A percentile compares a stretch with the other conserved stretches of the same genome.
These are phyloP conservation scores for Neurospora tetrasperma DNA, from an alignment of 495 filamentous ascomycete genomes.

Conservation along the genomic window DNA sequence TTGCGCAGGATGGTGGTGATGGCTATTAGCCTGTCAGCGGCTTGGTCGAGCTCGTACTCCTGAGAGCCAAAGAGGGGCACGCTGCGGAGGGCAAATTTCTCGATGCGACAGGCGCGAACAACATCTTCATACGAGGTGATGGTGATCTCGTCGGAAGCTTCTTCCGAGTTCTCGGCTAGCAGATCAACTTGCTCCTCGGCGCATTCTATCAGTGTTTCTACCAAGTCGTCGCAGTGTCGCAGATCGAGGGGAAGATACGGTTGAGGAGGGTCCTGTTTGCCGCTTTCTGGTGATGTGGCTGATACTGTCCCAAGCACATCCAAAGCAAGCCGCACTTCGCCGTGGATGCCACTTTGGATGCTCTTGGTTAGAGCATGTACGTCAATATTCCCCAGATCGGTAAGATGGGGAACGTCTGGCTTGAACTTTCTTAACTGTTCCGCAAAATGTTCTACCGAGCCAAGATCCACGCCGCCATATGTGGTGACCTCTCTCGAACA, in stretches of 20 bases:
- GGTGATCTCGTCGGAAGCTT: constrained; percentile 74
- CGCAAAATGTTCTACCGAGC: constrained; percentile 50
- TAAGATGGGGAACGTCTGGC: constrained; percentile 62
- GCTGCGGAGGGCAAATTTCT: constrained; percentile 58
- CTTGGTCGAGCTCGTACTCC: constrained; percentile 74
- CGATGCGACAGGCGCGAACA: constrained; percentile 60
- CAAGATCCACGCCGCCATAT: constrained; percentile 56
- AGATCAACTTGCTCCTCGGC: constrained; percentile 77
- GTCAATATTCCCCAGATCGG: constrained; percentile 78
- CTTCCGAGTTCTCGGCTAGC: constrained; percentile 66
- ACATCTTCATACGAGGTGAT: constrained; percentile 82
- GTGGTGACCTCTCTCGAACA: constrained; percentile 49
- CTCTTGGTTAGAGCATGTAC: constrained; percentile 86
- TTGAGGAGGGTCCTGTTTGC: constrained; percentile 39
- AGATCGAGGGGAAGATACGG: constrained; percentile 35
- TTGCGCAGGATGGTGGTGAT: constrained; percentile 91
- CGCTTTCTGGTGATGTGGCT: constrained; percentile 40
- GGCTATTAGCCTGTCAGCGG: constrained; percentile 77
- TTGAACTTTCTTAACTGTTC: constrained; percentile 51
- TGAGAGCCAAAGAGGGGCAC: constrained; percentile 63
- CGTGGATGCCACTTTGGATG: constrained; percentile 82
- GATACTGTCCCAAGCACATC: constrained; percentile 72
- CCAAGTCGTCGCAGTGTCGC: constrained; percentile 72
- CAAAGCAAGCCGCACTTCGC: constrained; percentile 77
- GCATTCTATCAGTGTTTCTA: constrained; percentile 82